A percentile compares a stretch with the other conserved stretches of the same genome.
Conservation (phyloP, 2,329 filamentous ascomycete genomes). For the Scleromitrula shiraiana region DNA sequence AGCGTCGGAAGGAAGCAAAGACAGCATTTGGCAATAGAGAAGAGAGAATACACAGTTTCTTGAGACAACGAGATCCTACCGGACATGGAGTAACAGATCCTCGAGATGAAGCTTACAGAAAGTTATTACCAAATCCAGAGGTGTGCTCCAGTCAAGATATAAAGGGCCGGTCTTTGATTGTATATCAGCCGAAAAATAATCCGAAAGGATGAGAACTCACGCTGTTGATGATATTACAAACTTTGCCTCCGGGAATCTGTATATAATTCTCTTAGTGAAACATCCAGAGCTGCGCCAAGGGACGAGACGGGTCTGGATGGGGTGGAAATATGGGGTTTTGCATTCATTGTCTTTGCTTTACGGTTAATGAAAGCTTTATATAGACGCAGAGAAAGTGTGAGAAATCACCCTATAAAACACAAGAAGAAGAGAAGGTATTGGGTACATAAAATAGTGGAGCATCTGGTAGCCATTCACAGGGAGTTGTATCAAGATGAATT, state of each 20-base stretch:
- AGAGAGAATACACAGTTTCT: constrained; percentile 67
- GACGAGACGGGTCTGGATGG: too few species aligned
- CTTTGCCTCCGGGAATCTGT: too few species aligned
- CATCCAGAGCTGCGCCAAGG: not conserved
- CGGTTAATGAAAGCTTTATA: too few species aligned
- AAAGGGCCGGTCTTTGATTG: constrained; percentile 15
- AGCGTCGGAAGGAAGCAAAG: constrained; percentile 43
- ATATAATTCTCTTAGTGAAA: too few species aligned
- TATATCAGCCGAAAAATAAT: constrained; percentile 12
- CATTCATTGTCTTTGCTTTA: not conserved
- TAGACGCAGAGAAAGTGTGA: too few species aligned
- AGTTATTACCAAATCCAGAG: constrained; percentile 38
- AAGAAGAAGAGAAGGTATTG: too few species aligned
- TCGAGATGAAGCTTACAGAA: constrained; percentile 38
- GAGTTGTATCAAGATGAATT: too few species aligned
- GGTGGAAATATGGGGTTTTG: not conserved
- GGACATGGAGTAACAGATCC: constrained; percentile 17
- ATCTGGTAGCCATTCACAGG: too few species aligned
- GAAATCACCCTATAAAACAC: too few species aligned
- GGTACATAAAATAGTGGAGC: too few species aligned
- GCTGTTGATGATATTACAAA: not conserved
- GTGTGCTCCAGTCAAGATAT: constrained; percentile 37
- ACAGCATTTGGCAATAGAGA: constrained; percentile 46
- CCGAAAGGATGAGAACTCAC: not conserved
- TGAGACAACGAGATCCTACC: constrained; percentile 59